Conservation (phyloP, 768 basidiomycete species). For the Leucocoprinus sp. region DNA sequence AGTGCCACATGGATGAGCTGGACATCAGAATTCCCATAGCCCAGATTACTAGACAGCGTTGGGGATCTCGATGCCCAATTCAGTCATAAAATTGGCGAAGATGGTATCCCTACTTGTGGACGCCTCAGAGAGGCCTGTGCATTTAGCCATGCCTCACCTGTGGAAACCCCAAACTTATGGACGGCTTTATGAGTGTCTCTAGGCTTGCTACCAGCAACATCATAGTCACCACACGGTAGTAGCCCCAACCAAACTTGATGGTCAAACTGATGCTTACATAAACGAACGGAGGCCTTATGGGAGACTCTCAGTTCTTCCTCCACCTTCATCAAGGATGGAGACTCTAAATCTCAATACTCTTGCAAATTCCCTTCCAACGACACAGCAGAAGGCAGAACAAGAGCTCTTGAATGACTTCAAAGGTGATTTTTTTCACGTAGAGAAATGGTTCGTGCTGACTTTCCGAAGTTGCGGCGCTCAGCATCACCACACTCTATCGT, state of each 20-base stretch:
- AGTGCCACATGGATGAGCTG: no score
- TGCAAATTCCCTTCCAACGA: slow-evolving; percentile 62
- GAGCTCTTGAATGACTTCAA: slow-evolving; percentile 77
- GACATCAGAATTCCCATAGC: no score
- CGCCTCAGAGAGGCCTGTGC: no score
- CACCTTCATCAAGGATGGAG: slow-evolving; percentile 39
- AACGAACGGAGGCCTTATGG: neutral
- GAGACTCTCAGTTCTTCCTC: slow-evolving; percentile 3
- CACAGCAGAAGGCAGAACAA: slow-evolving; percentile 74
- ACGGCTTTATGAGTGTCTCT: no score
- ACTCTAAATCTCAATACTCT: slow-evolving; percentile 76
- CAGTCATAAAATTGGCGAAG: no score
- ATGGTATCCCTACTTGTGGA: no score
- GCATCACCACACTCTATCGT: slow-evolving; percentile 79
- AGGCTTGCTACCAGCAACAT: no score
- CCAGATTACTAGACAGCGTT: no score
- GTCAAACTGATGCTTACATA: slow-evolving; percentile 4
- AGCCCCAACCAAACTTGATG: slow-evolving; percentile 2
- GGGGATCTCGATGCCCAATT: no score
- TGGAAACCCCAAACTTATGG: no score
- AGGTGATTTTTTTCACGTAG: slow-evolving; percentile 34
- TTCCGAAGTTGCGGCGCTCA: slow-evolving; percentile 64
- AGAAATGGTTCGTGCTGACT: neutral
- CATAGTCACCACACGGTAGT: neutral
- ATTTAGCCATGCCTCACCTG: no score